phyloP scores from a whole-genome alignment of 495 filamentous ascomycete genomes.

The Cairneyella variabilis region DNA sequence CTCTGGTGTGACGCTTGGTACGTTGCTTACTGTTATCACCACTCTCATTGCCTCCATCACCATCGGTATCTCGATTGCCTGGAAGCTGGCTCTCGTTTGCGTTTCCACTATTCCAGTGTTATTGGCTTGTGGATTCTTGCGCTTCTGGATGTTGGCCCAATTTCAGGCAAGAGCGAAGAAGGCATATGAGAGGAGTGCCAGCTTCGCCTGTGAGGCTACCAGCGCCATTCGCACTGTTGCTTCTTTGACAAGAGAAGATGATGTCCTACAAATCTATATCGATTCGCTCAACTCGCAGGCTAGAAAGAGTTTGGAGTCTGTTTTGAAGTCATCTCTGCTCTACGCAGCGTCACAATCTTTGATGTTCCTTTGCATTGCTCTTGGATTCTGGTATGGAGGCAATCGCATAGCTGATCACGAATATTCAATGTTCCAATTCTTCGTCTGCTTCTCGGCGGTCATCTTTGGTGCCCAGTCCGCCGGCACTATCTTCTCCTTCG shows the following conservation, averaged over 20 bases:
- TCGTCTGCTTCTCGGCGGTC: slow-evolving; percentile 75
- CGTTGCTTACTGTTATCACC: slow-evolving; percentile 69
- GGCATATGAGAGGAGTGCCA: slow-evolving; percentile 70
- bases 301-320: slow-evolving; percentile 56
- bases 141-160: slow-evolving; percentile 75
- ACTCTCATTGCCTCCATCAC: slow-evolving; percentile 67
- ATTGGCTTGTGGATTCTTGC: slow-evolving; percentile 76
- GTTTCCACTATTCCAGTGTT: slow-evolving; percentile 74
- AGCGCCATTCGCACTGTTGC: slow-evolving; percentile 90
- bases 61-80: slow-evolving; percentile 68
- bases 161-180: slow-evolving; percentile 69
- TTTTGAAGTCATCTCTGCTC: slow-evolving; percentile 63
- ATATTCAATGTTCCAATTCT: slow-evolving; percentile 76
- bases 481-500: slow-evolving; percentile 83
- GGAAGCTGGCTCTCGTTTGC: slow-evolving; percentile 89
- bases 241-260: slow-evolving; percentile 76
- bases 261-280: slow-evolving; percentile 74
- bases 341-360: slow-evolving; percentile 79
- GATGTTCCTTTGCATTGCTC: slow-evolving; percentile 75
- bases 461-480: slow-evolving; percentile 83
- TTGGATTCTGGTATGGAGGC: slow-evolving; percentile 96
- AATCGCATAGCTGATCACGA: slow-evolving; percentile 67
- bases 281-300: slow-evolving; percentile 60
- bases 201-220: slow-evolving; percentile 87
- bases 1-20: slow-evolving; percentile 75